phyloP scores from a whole-genome alignment of 1,284 basidiomycete genomes.

The Takashimella tepidaria region DNA sequence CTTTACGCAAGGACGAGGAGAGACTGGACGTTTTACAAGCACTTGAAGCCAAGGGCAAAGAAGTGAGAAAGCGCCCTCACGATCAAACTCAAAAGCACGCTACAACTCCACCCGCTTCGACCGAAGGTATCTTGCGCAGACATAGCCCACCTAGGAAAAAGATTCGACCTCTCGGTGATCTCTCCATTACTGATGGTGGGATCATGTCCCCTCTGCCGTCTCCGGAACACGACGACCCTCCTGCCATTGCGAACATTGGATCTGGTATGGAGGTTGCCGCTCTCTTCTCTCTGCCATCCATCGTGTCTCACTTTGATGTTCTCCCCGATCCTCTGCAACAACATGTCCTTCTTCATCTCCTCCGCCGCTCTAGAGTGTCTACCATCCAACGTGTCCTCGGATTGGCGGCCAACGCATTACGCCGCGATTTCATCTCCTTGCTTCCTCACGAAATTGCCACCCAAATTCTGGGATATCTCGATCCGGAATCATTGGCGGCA shows the following conservation, averaged over 20 bases:
- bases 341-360: constrained; percentile 46
- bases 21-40: constrained; percentile 24
- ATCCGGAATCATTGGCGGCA: constrained; percentile 28
- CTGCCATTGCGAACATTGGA: constrained; percentile 16
- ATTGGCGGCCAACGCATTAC: constrained; percentile 40
- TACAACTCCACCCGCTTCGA: not conserved
- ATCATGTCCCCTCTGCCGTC: constrained; percentile 33
- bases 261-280: constrained; percentile 40
- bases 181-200: constrained; percentile 17
- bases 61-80: constrained; percentile 33
- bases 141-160: constrained; percentile 40
- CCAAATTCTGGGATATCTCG: constrained; percentile 40
- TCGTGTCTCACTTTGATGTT: constrained; percentile 41
- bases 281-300: constrained; percentile 39
- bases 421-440: constrained; percentile 42
- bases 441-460: constrained; percentile 45
- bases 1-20: constrained; percentile 17
- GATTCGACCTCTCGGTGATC: constrained; percentile 27
- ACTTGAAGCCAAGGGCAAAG: constrained; percentile 29
- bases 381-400: constrained; percentile 43
- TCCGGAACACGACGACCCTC: constrained; percentile 24
- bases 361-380: constrained; percentile 42
- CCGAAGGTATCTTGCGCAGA: not conserved
- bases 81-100: not conserved
- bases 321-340: constrained; percentile 47